Evolutionary conservation across 129 eudicot species (phyloP).

Genomic region (Dittrichia graveolens): DNA sequence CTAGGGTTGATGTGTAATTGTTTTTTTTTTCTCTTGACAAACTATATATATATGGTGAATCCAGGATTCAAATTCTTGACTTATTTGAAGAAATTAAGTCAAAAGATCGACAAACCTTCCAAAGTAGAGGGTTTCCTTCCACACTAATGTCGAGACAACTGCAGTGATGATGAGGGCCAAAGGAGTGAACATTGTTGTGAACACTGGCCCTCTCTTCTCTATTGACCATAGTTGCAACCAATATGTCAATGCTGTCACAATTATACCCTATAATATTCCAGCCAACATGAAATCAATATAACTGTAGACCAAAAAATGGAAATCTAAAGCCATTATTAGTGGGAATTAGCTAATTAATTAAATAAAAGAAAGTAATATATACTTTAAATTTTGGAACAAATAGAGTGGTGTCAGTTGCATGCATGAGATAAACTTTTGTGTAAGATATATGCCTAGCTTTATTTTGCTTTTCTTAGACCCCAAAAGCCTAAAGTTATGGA

Average conservation of each 20-base stretch:
- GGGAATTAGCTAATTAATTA: neutral
- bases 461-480: constrained; percentile 18
- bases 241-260: constrained; percentile 59
- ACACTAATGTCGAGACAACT: constrained; percentile 47
- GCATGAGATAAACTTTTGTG: constrained; percentile 20
- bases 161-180: constrained; percentile 60
- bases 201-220: constrained; percentile 67
- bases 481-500: constrained; percentile 24
- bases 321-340: neutral
- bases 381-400: constrained; percentile 12
- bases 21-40: too few relatives aligned
- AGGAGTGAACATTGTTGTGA: constrained; percentile 67
- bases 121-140: constrained; percentile 54
- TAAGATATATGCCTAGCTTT: constrained; percentile 2
- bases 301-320: neutral
- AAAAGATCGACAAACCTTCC: constrained; percentile 51
- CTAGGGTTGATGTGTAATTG: too few relatives aligned
- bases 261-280: constrained; percentile 48
- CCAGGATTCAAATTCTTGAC: too few relatives aligned
- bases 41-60: too few relatives aligned
- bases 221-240: constrained; percentile 66
- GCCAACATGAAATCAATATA: neutral
- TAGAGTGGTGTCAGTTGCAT: constrained; percentile 31
- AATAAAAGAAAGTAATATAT: constrained; percentile 5
- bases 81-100: too few relatives aligned